Conservation (phyloP, 169 alveolate genomes). For the Eimeria sp. region DNA sequence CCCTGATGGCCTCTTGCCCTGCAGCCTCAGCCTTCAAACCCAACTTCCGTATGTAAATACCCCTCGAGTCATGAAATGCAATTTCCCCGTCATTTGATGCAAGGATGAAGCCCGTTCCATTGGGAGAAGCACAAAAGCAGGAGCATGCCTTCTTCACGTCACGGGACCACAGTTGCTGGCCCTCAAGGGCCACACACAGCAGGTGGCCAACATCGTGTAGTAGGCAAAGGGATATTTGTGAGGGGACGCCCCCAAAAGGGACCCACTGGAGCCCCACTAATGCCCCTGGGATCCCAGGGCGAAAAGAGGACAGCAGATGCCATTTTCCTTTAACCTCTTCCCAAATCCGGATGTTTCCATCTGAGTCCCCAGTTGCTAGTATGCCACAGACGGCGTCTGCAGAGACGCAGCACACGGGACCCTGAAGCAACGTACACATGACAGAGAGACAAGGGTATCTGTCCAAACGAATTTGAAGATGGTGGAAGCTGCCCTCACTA, state of each 20-base stretch:
- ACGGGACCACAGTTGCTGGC: conserved; percentile 58
- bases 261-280: conserved; percentile 58
- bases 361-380: conserved; percentile 45
- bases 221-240: conserved; percentile 24
- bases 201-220: conserved; percentile 60
- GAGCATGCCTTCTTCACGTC: conserved; percentile 45
- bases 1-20: not conserved
- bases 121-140: conserved; percentile 27
- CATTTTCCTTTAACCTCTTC: conserved; percentile 38
- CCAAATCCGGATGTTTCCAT: conserved; percentile 25
- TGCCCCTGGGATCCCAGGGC: conserved; percentile 27
- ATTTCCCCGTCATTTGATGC: conserved; percentile 53
- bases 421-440: conserved; percentile 66
- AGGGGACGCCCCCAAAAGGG: not conserved
- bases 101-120: conserved; percentile 36
- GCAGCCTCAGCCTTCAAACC: not conserved
- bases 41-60: conserved; percentile 24
- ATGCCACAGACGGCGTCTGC: conserved; percentile 21
- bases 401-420: conserved; percentile 70
- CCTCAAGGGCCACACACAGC: conserved; percentile 38
- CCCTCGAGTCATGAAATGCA: conserved; percentile 41
- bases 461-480: not conserved
- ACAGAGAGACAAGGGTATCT: not conserved
- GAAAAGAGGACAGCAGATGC: conserved; percentile 15
- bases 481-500: not conserved